phyloP scores from a whole-genome alignment of 306 rosid genomes.

The Pachyrhizus erosus region DNA sequence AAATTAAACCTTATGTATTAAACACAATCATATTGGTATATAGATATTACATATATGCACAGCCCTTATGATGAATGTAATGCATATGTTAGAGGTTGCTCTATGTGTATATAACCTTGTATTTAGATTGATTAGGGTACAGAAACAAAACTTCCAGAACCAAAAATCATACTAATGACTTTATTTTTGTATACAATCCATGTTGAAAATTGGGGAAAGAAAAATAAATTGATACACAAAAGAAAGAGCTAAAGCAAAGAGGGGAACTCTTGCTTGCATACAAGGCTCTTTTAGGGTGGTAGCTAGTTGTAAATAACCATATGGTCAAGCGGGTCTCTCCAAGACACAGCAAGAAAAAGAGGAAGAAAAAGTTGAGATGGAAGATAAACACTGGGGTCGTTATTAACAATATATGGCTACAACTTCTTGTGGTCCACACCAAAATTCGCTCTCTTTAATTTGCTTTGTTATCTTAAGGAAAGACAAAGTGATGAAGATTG shows the following conservation, averaged over 20 bases:
- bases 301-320: conserved; percentile 8
- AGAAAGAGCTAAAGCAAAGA: conserved; percentile 27
- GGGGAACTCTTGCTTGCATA: neutral
- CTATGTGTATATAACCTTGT: neutral
- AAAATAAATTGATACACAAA: neutral
- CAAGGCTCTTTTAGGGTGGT: neutral
- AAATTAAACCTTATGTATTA: too few relatives aligned
- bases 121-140: neutral
- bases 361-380: neutral
- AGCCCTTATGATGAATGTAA: too few relatives aligned
- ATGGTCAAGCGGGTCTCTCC: conserved; percentile 13
- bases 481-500: conserved; percentile 40
- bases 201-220: too few relatives aligned
- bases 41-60: too few relatives aligned
- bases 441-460: conserved; percentile 19
- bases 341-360: neutral
- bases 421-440: conserved; percentile 41
- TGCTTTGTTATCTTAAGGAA: conserved; percentile 42
- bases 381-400: neutral
- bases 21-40: too few relatives aligned
- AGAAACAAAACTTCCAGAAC: neutral
- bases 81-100: neutral
- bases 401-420: neutral
- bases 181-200: neutral
- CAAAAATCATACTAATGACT: neutral